Evolutionary conservation across 352 stramenopile genomes (phyloP).

Genomic region (Lagenidium giganteum): DNA sequence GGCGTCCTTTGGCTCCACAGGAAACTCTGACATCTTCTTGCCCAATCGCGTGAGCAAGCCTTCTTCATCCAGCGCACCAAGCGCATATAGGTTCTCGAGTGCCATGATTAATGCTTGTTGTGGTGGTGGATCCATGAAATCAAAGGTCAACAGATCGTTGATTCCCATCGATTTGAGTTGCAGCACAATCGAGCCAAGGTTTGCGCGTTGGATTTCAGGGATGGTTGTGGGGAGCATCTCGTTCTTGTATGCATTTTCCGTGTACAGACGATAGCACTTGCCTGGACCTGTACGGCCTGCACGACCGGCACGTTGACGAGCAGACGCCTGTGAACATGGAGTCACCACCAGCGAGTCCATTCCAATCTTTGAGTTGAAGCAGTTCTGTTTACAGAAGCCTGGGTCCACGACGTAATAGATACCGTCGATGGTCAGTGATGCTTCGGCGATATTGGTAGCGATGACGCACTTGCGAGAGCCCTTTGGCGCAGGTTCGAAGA

Average conservation of each 20-base stretch:
- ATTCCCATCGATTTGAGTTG: constrained; percentile 99
- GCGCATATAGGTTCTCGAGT: constrained; percentile 96
- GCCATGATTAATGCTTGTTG: constrained; percentile 96
- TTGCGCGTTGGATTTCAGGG: constrained; percentile 99
- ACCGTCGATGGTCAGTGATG: constrained; percentile 99
- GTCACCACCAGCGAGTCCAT: constrained; percentile 99
- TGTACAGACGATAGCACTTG: constrained; percentile 99
- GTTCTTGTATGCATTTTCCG: constrained; percentile 97
- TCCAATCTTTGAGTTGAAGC: constrained; percentile 98
- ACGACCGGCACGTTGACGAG: constrained; percentile 95
- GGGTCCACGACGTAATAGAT: constrained; percentile 94
- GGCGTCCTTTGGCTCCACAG: constrained; percentile 97
- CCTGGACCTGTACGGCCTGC: constrained; percentile 97
- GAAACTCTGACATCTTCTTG: constrained; percentile 99
- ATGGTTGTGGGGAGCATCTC: constrained; percentile 97
- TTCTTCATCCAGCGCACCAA: constrained; percentile 98
- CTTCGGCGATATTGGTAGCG: constrained; percentile 99
- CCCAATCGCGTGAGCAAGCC: constrained; percentile 88
- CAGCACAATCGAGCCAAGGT: constrained; percentile 97
- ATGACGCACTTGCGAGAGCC: constrained; percentile 98
- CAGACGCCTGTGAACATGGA: constrained; percentile 97
- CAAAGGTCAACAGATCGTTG: constrained; percentile 98
- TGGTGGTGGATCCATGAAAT: constrained; percentile 99
- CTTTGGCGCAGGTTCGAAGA: constrained; percentile 97
- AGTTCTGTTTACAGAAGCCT: constrained; percentile 98